Conservation (phyloP, 495 filamentous ascomycete genomes). For the Elasticomyces elasticus region DNA sequence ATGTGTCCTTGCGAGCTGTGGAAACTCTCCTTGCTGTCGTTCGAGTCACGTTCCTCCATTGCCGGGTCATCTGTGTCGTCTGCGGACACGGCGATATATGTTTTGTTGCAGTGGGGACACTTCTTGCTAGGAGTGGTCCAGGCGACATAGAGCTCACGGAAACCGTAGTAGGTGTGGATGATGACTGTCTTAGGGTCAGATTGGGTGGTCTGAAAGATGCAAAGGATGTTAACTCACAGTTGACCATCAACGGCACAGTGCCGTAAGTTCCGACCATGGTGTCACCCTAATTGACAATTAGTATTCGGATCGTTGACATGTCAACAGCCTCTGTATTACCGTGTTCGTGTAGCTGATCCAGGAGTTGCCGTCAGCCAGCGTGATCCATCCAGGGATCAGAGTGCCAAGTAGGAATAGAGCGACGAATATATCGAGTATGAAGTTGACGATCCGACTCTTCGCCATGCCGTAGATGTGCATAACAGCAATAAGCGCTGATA, state of each 20-base stretch:
- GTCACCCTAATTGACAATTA: no score
- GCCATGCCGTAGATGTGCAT: neutral
- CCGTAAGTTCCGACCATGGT: conserved; percentile 10
- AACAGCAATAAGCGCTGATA: neutral
- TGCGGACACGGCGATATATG: neutral
- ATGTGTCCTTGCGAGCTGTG: neutral
- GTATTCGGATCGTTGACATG: no score
- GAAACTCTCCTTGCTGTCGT: conserved; percentile 3
- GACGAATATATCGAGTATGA: conserved; percentile 7
- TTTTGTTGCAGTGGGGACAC: conserved; percentile 18
- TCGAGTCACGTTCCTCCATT: neutral
- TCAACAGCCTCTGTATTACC: neutral
- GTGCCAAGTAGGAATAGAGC: conserved; percentile 2
- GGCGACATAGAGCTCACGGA: neutral
- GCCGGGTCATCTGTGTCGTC: neutral
- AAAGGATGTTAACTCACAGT: conserved; percentile 3
- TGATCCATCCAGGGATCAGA: conserved; percentile 8
- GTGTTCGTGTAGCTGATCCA: neutral
- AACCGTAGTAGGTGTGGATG: conserved; percentile 10
- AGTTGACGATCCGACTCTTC: neutral
- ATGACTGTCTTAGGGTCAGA: neutral
- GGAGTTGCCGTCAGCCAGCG: neutral
- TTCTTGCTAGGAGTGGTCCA: neutral
- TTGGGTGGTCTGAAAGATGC: neutral
- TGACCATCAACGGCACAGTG: conserved; percentile 9